Evolutionary conservation across 495 filamentous ascomycete genomes (phyloP), one percentile per base, ranked within the genome.

Genomic region (Lasiosphaeria miniovina): DNA sequence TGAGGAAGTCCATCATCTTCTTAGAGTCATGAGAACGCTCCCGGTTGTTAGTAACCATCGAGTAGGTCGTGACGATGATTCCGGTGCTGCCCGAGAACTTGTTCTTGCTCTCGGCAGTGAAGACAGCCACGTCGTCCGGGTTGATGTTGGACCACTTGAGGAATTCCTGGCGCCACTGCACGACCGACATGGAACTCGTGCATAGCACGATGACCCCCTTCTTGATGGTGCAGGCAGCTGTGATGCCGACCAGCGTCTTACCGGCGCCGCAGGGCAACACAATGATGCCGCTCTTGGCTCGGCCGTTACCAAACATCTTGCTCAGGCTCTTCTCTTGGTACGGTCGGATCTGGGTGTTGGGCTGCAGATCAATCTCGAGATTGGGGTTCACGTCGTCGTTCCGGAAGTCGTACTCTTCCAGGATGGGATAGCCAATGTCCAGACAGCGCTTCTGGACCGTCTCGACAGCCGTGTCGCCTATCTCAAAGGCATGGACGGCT

Each of bases 301-400:
- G 85, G 57, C 92, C 93, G 68, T 99, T 99, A 66, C 94, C 92
- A 67, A 99, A 99, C 95, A 99, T 98, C 72, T 99, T 98, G 75
- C 89, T 92, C 35, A 99, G 80, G 64, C 90, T 93, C 75, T 96
- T 93, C 75, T 99, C 94, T 74, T 99, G 95, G 66, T 98, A 98
- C 63, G 84, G 86, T 68, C 91, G 87, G 66, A 96, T 96, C 66
- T 89, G 86, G 0, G 90, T 90, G 66, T 84, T 85, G 3, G 92
- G 91, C 67, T 86, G 87, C 49, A 96, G 77, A 71, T 97, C 92
- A 63, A 99, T 98, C 54, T 97, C 90, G 3, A 98, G 77, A 49
- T 89, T 95, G 0, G 92, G 82, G 67, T 98, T 99, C 58, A 86
- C 79, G 36, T 88, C 83, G 69, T 99, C 95, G 62, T 93, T 93